Base-by-base conservation (phyloP, 2,329 filamentous ascomycete genomes). In the Colletotrichum chlorophyti region DNA sequence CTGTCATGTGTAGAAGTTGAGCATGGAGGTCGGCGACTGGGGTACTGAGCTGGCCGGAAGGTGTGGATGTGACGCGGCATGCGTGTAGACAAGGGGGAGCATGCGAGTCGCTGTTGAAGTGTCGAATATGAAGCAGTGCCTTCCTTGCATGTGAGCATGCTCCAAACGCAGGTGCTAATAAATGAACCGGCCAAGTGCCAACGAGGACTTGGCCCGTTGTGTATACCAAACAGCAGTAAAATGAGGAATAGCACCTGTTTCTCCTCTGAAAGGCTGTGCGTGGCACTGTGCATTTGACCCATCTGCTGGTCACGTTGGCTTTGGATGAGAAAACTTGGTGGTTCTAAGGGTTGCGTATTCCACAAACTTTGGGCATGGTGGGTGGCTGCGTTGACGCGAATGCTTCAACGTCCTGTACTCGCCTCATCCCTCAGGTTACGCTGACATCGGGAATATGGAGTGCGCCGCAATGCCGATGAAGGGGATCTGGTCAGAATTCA, bases 111-210 rank as follows among this genome's bases (percentile, higher is more conserved):
- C 38, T 14, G 15, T 34, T 38, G 21, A 34, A n/a, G 38, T 43
- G 31, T 45, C 26, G 48, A 40, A 24, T 27, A 38, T 43, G 38
- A 17, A 45, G 38, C 40, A 32, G 32, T 46, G 51, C 51, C 38
- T n/a, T n/a, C n/a, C n/a, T 32, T 26, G n/a, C 55, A 31, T 43
- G 37, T 40, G 34, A 43, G 4, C 17, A 53, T 23, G 38, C 37
- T 17, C 14, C 21, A n/a, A 29, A 35, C 21, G 5, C 52, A 42
- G 45, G 21, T 46, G 50, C 27, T 35, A 46, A 32, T 49, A 50
- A 32, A 60, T 45, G 38, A 50, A 43, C 27, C 19, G 32, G n/a
- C 42, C 32, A 41, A 34, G 57, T 50, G 51, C 55, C 31, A 43
- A 41, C 6, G 41, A 10, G 50, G 24, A 32, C 26, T 45, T 17